These are phyloP conservation scores for Penicillium vulpinum DNA, from an alignment of 2,329 filamentous ascomycete species.

Conservation along the genomic window DNA sequence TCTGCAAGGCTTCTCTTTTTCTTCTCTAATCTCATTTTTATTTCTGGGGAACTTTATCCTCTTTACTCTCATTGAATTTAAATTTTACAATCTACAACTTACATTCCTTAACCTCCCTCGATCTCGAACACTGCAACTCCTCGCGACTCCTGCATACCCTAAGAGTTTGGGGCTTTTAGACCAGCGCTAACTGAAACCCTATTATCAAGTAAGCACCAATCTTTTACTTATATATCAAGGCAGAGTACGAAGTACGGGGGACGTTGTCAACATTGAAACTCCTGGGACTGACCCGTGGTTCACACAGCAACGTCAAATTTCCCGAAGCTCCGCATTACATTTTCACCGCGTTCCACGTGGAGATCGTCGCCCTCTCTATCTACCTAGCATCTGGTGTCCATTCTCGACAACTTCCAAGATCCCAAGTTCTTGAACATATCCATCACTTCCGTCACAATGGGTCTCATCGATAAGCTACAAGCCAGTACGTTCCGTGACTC, in stretches of 20 bases:
- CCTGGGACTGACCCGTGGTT: slow-evolving; percentile 8
- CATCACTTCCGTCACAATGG: slow-evolving; percentile 40
- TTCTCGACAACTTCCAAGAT: neutral
- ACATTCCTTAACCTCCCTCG: neutral
- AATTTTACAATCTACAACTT: slow-evolving; percentile 1
- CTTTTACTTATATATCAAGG: neutral
- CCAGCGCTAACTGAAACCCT: slow-evolving; percentile 3
- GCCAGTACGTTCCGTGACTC: slow-evolving; percentile 43
- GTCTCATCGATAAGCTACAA: slow-evolving; percentile 53
- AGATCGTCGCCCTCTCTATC: slow-evolving; percentile 2
- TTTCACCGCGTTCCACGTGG: neutral
- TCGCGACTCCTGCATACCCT: neutral
- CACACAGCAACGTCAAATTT: slow-evolving; percentile 7
- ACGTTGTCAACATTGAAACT: no score
- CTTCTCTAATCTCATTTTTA: slow-evolving; percentile 6
- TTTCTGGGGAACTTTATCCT: neutral
- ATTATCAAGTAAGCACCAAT: neutral
- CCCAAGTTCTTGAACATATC: neutral
- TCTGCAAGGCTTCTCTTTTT: slow-evolving; percentile 10
- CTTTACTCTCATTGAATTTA: neutral
- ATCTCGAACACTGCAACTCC: neutral
- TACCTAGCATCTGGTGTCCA: neutral
- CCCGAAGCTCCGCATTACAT: neutral
- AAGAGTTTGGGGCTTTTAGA: neutral
- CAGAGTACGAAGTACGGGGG: no score